Evolutionary conservation across 768 basidiomycete genomes (phyloP), one percentile per base, ranked within the genome.

Genomic region (Agaricus blazei): DNA sequence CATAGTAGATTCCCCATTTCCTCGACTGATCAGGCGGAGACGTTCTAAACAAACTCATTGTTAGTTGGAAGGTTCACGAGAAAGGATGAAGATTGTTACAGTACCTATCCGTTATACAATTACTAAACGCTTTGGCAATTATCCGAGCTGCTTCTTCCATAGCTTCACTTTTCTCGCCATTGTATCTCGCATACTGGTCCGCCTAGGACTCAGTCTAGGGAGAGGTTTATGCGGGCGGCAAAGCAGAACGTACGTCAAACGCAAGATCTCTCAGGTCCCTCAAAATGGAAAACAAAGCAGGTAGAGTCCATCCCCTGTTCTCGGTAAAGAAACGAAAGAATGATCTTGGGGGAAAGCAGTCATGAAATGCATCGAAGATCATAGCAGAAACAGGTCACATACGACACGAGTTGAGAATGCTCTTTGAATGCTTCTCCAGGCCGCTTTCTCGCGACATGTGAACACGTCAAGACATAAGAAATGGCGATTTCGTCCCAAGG

Each of bases 1-100:
- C 83, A 63, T 93, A 91, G 72, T 98, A 98, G 1, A 94, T 81
- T 0, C 93, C 86, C 93, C 93, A 89, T 73, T 90, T 90, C 63
- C 93, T 75, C 38, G 88, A 87, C 68, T 90, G 80, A 28, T 82
- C 76, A 48, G 83, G 70, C 15, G 85, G 81, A n/a, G 88, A 88
- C 37, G 75, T 80, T 59, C 89, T 87, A 43, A 44, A 9, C n/a
- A 38, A 51, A 3, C 6, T 15, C 4, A 51, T 23, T 4, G n/a
- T 42, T 28, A 52, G 45, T n/a, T 11, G 12, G 51, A 26, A 40
- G 36, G 4, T n/a, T 15, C 40, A n/a, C 34, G 31, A 14, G 12
- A 9, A 15, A 23, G 26, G 34, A 49, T 14, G 15, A 45, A 46
- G 15, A 50, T 48, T 28, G 38, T 24, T 31, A 34, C 27, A 58